Percentiles rank a stretch among this genome's conserved stretches.
phyloP scores from a whole-genome alignment of 441 rosid genomes.

The Viola pubescens region DNA sequence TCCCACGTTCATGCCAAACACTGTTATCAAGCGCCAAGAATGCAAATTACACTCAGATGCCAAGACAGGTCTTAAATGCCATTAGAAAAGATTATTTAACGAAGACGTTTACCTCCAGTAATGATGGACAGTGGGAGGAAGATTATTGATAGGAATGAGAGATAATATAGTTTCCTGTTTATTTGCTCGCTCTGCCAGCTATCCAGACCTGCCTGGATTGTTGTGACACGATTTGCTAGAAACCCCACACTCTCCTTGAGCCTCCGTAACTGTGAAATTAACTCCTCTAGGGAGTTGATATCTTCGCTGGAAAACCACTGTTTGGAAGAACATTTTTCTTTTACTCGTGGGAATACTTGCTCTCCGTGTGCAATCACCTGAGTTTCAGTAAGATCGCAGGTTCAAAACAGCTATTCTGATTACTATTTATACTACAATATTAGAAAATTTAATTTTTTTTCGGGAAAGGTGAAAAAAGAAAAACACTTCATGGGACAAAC shows the following conservation, averaged over 20 bases:
- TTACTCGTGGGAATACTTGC: constrained; percentile 91
- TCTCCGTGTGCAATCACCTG: constrained; percentile 94
- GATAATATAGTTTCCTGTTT: constrained; percentile 78
- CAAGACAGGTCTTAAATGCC: not conserved
- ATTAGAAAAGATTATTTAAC: not conserved
- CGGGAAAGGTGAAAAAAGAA: not conserved
- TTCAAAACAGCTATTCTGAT: not conserved
- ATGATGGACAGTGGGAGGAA: constrained; percentile 87
- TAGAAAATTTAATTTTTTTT: no score
- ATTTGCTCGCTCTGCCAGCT: constrained; percentile 97
- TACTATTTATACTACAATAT: not conserved
- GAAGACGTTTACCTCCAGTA: constrained; percentile 66
- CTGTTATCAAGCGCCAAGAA: constrained; percentile 27
- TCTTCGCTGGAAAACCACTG: constrained; percentile 70
- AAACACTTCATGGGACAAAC: not conserved
- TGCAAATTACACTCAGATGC: not conserved
- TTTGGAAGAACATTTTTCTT: constrained; percentile 77
- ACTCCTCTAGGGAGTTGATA: constrained; percentile 58
- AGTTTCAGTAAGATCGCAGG: constrained; percentile 11
- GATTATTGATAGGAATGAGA: constrained; percentile 78
- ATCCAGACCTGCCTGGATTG: constrained; percentile 81
- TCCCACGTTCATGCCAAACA: constrained; percentile 96
- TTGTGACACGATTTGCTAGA: constrained; percentile 76
- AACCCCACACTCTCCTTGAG: constrained; percentile 90
- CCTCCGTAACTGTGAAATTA: constrained; percentile 73